These are phyloP conservation scores for Coleophoma crateriformis DNA, from an alignment of 2,329 filamentous ascomycete genomes.

Conservation along the genomic window DNA sequence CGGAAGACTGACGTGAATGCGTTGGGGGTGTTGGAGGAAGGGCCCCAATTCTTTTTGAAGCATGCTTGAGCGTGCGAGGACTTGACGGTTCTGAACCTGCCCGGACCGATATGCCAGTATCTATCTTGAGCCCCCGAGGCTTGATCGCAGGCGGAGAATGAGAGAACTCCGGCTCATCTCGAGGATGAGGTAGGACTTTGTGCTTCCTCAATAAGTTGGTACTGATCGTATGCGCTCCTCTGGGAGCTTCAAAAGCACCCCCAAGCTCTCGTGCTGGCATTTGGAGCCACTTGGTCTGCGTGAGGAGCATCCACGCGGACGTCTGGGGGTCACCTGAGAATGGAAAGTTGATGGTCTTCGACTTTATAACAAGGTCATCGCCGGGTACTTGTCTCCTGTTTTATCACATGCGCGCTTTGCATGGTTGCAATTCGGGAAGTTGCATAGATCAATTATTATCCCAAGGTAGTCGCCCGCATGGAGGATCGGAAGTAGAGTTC, in stretches of 20 bases:
- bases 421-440: conserved; percentile 11
- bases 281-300: conserved; percentile 26
- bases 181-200: conserved; percentile 26
- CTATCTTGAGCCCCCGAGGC: conserved; percentile 17
- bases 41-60: conserved; percentile 25
- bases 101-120: conserved; percentile 17
- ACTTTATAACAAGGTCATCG: conserved; percentile 7
- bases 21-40: conserved; percentile 59
- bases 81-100: conserved; percentile 23
- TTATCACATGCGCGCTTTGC: conserved; percentile 12
- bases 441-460: conserved; percentile 9
- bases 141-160: conserved; percentile 13
- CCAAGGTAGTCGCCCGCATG: conserved; percentile 3
- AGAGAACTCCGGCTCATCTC: conserved; percentile 14
- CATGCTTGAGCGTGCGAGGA: conserved; percentile 25
- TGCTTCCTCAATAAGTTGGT: conserved; percentile 25
- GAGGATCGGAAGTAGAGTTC: not conserved
- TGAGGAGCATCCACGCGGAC: conserved; percentile 25
- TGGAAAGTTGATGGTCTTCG: not conserved
- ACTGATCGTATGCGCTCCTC: conserved; percentile 16
- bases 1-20: conserved; percentile 53
- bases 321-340: not conserved
- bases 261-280: conserved; percentile 24
- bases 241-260: conserved; percentile 20
- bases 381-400: conserved; percentile 6